Conservation (phyloP, 75 land plant species). For the Isoetes taiwanensis region DNA sequence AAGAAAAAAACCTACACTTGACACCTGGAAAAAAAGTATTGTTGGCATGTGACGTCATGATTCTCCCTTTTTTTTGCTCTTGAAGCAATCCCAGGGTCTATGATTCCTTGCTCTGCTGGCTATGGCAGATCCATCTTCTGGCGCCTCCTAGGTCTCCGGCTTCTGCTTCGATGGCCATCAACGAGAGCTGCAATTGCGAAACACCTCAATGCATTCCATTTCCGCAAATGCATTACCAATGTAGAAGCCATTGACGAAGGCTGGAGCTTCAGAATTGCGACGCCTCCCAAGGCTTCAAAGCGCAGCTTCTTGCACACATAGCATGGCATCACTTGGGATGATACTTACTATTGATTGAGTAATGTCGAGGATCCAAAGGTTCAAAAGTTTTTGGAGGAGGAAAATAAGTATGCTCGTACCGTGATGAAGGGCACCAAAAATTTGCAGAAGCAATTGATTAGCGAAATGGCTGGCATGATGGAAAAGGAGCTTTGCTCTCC, state of each 20-base stretch:
- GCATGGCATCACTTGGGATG: constrained; percentile 63
- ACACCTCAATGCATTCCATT: too few species aligned
- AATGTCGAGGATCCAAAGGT: constrained; percentile 48
- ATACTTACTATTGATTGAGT: constrained; percentile 84
- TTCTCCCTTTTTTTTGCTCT: too few species aligned
- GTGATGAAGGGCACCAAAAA: constrained; percentile 54
- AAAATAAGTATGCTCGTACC: constrained; percentile 57
- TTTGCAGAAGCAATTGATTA: constrained; percentile 27
- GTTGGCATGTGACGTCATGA: too few species aligned
- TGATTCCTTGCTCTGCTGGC: too few species aligned
- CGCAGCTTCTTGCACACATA: constrained; percentile 38
- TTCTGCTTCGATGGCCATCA: too few species aligned
- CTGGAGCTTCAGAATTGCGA: constrained; percentile 14
- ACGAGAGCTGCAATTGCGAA: too few species aligned
- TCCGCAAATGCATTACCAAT: too few species aligned
- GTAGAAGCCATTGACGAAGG: neutral
- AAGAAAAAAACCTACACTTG: too few species aligned
- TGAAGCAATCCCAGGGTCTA: too few species aligned
- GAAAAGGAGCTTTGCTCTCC: constrained; percentile 45
- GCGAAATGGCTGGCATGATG: constrained; percentile 60
- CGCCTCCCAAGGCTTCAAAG: constrained; percentile 50
- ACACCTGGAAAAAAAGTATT: too few species aligned
- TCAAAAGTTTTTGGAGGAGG: constrained; percentile 28
- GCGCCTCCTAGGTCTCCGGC: too few species aligned
- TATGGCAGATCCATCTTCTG: too few species aligned